Base-by-base conservation (phyloP, 257 asterid genomes). In the Cruciata laevipes region DNA sequence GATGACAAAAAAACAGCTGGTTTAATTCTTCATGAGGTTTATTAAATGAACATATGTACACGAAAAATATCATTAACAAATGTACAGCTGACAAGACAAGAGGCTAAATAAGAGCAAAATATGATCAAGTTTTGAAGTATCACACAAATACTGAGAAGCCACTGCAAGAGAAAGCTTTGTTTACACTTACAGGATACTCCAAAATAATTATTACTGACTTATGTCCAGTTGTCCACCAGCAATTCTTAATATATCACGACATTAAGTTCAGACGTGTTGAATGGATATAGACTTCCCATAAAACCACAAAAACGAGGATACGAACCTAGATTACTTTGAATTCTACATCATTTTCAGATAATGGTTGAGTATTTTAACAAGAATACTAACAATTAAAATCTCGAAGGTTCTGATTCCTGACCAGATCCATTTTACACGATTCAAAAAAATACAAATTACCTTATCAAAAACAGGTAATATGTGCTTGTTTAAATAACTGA, bases 401-500 rank as follows among this genome's bases (percentile, higher is more conserved):
- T 21, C 8, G 16, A 24, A 42, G 51, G 18, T 42, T 18, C 18
- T 24, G 27, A 40, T 13, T 42, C 51, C 18, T 24, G 27, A 40
- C 24, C 66, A n/a, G 35, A 49, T 1, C 27, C 13, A 47, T 49
- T 47, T 27, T 33, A 17, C 37, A 38, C 23, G 3, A 42, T 27
- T 17, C 55, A 27, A 42, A 9, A 12, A 33, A 21, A 56, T 42
- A 61, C 33, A 38, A 73, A 69, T 68, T 81, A 89, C 98, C 98
- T 87, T 65, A 20, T 91, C 90, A 73, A 89, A 89, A 69, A 84
- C 95, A 57, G 95, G 92, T 32, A 91, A 87, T 47, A 91, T 85
- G 83, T 89, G 87, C 77, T 89, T 91, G 87, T 85, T 91, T 73
- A 87, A 75, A 73, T 89, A 91, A 73, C 77, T 84, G 76, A 89